These are phyloP conservation scores for Cochlearia excelsa DNA, from an alignment of 345 rosid species.

Conservation along the genomic window DNA sequence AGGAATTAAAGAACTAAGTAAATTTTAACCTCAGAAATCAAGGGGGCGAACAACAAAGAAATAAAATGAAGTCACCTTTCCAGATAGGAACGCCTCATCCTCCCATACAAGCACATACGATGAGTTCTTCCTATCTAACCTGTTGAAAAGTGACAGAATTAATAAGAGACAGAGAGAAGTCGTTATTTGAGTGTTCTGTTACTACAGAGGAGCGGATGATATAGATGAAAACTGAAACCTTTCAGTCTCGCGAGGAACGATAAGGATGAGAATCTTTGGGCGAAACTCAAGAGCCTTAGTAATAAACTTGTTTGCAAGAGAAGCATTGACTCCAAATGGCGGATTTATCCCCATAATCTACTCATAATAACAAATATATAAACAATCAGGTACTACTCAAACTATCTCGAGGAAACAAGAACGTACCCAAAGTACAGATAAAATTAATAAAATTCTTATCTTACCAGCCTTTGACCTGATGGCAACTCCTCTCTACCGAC, in stretches of 20 bases:
- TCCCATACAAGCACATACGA: slow-evolving; percentile 80
- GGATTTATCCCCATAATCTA: slow-evolving; percentile 97
- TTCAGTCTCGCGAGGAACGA: slow-evolving; percentile 83
- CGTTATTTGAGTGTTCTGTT: slow-evolving; percentile 8
- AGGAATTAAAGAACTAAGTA: slow-evolving; percentile 31
- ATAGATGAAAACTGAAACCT: slow-evolving; percentile 46
- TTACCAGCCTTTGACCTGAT: slow-evolving; percentile 71
- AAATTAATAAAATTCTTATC: slow-evolving; percentile 18
- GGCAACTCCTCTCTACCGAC: slow-evolving; percentile 63
- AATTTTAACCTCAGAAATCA: background rate
- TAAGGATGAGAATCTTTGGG: slow-evolving; percentile 85
- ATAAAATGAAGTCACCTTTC: slow-evolving; percentile 54
- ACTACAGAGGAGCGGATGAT: slow-evolving; percentile 18
- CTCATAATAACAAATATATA: slow-evolving; percentile 18
- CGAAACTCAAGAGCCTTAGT: slow-evolving; percentile 78
- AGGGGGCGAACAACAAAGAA: background rate
- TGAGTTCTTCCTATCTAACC: slow-evolving; percentile 65
- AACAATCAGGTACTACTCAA: slow-evolving; percentile 19
- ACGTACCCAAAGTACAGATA: slow-evolving; percentile 16
- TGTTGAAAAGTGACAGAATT: slow-evolving; percentile 31
- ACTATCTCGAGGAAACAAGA: background rate
- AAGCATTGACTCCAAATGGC: slow-evolving; percentile 82
- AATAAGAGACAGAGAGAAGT: slow-evolving; percentile 9
- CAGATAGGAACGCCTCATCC: slow-evolving; percentile 58
- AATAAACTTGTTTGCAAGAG: slow-evolving; percentile 74